phyloP scores from a whole-genome alignment of 2,329 filamentous ascomycete genomes.

The Volutella citrinella region DNA sequence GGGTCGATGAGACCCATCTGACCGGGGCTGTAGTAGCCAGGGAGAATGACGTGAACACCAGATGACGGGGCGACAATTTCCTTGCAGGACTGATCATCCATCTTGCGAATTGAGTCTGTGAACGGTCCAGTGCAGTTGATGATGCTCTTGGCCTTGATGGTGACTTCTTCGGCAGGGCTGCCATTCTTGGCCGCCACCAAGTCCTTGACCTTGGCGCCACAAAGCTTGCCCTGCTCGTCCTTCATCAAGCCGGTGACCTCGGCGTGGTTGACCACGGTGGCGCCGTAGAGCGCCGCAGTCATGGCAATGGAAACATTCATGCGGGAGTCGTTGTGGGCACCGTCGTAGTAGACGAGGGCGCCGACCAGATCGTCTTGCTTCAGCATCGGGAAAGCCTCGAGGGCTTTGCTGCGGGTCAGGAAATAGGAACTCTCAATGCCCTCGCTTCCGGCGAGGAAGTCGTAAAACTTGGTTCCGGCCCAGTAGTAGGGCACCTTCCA shows the following conservation, averaged over 20 bases:
- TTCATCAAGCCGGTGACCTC: conserved; percentile 77
- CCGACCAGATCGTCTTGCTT: conserved; percentile 76
- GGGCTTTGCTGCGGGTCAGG: conserved; percentile 77
- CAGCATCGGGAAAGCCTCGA: conserved; percentile 86
- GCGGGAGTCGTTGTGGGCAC: conserved; percentile 85
- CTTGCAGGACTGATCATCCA: conserved; percentile 69
- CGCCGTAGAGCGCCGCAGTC: conserved; percentile 84
- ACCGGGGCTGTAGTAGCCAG: conserved; percentile 79
- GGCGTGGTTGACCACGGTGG: conserved; percentile 78
- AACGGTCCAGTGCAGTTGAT: conserved; percentile 90
- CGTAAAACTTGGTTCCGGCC: conserved; percentile 78
- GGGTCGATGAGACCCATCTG: conserved; percentile 89
- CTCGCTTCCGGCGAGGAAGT: conserved; percentile 79
- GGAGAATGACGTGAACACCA: conserved; percentile 82
- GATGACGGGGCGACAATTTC: conserved; percentile 85
- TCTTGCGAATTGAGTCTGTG: conserved; percentile 79
- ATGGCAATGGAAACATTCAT: conserved; percentile 90
- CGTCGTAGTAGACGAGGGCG: conserved; percentile 87
- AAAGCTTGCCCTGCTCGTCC: conserved; percentile 68
- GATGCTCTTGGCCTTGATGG: conserved; percentile 73
- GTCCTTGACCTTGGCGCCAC: conserved; percentile 72
- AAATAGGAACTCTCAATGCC: conserved; percentile 90
- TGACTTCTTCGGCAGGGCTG: conserved; percentile 56
- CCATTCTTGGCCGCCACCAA: conserved; percentile 65
- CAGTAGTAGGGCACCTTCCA: conserved; percentile 77